Evolutionary conservation across 176 grass and related monocot genomes (phyloP).

Genomic region (Musa schizocarpa): DNA sequence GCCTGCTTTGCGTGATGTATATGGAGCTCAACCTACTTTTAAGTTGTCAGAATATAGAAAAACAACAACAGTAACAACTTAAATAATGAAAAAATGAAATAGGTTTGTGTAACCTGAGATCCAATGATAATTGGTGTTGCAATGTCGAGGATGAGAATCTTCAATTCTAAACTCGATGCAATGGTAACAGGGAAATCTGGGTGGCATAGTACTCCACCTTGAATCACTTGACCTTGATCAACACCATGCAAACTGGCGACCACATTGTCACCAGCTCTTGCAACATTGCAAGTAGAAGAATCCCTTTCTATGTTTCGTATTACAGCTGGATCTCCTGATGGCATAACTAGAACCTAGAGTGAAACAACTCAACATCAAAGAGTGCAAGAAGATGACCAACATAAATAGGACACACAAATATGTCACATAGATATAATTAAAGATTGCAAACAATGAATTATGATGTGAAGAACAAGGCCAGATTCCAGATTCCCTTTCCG

Average conservation of each 20-base stretch:
- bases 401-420: neutral
- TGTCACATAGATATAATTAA: neutral
- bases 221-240: slow-evolving; percentile 35
- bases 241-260: slow-evolving; percentile 59
- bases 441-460: neutral
- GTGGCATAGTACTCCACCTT: slow-evolving; percentile 60
- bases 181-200: slow-evolving; percentile 47
- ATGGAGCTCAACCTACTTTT: slow-evolving; percentile 74
- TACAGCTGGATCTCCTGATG: slow-evolving; percentile 38
- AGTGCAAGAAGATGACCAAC: neutral
- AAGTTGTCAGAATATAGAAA: neutral
- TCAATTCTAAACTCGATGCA: slow-evolving; percentile 59
- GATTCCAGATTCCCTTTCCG: neutral
- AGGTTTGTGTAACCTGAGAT: slow-evolving; percentile 40
- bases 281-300: slow-evolving; percentile 33
- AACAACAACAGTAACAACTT: neutral
- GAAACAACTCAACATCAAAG: neutral
- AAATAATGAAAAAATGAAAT: neutral
- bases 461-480: neutral
- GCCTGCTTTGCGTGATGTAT: slow-evolving; percentile 57
- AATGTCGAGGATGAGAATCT: slow-evolving; percentile 70
- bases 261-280: slow-evolving; percentile 68
- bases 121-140: slow-evolving; percentile 50
- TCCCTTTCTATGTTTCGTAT: slow-evolving; percentile 51
- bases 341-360: slow-evolving; percentile 72